A percentile compares a stretch with the other conserved stretches of the same genome.
Evolutionary conservation across 2,329 filamentous ascomycete species (phyloP).

Genomic region (Nannizziopsis barbatae): DNA sequence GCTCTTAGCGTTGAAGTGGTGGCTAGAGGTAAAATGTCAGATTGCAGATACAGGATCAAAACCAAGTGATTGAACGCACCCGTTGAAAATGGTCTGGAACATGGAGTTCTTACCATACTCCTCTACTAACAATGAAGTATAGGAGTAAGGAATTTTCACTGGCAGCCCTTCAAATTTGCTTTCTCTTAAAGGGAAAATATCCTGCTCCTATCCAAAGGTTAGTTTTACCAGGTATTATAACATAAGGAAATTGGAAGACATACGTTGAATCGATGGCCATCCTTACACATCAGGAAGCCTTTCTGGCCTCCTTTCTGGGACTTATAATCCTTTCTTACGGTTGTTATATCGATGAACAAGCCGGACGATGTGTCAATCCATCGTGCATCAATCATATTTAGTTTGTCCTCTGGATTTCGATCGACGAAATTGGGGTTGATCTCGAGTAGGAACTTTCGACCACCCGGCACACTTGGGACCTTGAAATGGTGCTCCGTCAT

Average conservation of each 20-base stretch:
- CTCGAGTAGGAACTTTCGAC: slow-evolving; percentile 45
- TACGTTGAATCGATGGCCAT: slow-evolving; percentile 43
- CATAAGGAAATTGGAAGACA: slow-evolving; percentile 9
- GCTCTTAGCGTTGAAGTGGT: slow-evolving; percentile 26
- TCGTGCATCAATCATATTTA: slow-evolving; percentile 49
- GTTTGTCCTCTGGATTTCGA: slow-evolving; percentile 32
- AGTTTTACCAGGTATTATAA: not conserved
- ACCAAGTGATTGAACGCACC: slow-evolving; percentile 20
- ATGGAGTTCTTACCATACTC: slow-evolving; percentile 45
- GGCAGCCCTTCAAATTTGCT: slow-evolving; percentile 44
- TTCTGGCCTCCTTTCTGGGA: slow-evolving; percentile 29
- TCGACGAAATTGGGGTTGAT: slow-evolving; percentile 47
- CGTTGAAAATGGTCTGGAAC: slow-evolving; percentile 37
- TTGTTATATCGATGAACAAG: slow-evolving; percentile 52
- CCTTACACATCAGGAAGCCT: slow-evolving; percentile 46
- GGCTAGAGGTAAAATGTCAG: slow-evolving; percentile 18
- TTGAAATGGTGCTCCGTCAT: slow-evolving; percentile 47
- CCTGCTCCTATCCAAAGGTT: slow-evolving; percentile 27
- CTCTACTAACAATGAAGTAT: slow-evolving; percentile 42
- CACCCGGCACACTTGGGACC: slow-evolving; percentile 26
- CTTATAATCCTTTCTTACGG: slow-evolving; percentile 39
- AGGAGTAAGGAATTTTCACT: slow-evolving; percentile 47
- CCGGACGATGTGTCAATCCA: slow-evolving; percentile 52
- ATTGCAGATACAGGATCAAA: not conserved
- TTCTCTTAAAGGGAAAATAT: slow-evolving; percentile 48